Percentiles rank a stretch among this genome's conserved stretches.
phyloP scores from a whole-genome alignment of 306 rosid genomes.

The Begonia masoniana region DNA sequence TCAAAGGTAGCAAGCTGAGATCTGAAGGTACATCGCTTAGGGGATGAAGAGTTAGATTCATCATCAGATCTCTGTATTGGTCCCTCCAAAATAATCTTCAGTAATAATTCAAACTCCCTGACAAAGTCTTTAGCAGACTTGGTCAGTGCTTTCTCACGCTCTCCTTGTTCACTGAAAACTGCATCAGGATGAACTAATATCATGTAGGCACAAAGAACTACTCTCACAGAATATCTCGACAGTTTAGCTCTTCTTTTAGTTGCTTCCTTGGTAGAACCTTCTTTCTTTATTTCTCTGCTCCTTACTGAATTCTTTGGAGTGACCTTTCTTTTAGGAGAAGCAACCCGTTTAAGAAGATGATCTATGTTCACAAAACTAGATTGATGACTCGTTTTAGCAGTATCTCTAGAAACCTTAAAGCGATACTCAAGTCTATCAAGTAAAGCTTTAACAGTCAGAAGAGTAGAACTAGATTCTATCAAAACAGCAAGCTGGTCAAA shows the following conservation, averaged over 20 bases:
- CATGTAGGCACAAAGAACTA: conserved; percentile 50
- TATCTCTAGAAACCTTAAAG: conserved; percentile 39
- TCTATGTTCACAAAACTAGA: conserved; percentile 67
- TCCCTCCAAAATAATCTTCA: conserved; percentile 59
- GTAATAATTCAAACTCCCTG: conserved; percentile 47
- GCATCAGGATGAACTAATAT: conserved; percentile 16
- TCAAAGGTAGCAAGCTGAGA: conserved; percentile 78
- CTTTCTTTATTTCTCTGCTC: conserved; percentile 40
- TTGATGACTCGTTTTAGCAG: conserved; percentile 27
- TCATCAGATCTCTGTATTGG: conserved; percentile 50
- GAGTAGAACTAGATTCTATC: conserved; percentile 70
- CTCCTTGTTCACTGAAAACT: conserved; percentile 58
- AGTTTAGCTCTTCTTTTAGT: conserved; percentile 6
- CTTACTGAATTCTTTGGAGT: conserved; percentile 44
- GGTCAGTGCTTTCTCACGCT: conserved; percentile 62
- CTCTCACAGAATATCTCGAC: conserved; percentile 73
- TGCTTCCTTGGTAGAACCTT: conserved; percentile 5
- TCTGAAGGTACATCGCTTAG: conserved; percentile 59
- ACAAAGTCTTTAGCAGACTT: conserved; percentile 69
- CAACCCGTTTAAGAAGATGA: conserved; percentile 83
- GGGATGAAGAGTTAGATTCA: conserved; percentile 26
- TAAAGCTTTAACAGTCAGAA: conserved; percentile 59
- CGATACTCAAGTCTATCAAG: conserved; percentile 81
- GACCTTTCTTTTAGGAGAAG: conserved; percentile 60
- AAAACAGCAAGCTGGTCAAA: conserved; percentile 79